phyloP scores from a whole-genome alignment of 345 rosid genomes.

The Brassica nigra region DNA sequence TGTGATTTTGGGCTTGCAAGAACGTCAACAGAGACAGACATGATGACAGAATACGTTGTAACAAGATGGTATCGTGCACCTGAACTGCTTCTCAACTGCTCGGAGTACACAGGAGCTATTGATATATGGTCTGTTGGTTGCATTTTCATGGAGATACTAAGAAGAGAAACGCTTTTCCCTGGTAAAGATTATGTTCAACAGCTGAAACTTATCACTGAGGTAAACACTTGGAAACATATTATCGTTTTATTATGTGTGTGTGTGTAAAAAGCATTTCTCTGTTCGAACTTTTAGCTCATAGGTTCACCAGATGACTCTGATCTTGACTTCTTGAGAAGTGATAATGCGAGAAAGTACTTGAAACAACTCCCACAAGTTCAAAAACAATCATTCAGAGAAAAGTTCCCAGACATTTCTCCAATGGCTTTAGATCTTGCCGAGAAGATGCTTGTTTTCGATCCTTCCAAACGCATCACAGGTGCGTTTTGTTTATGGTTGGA shows the following conservation, averaged over 20 bases:
- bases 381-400: slow-evolving; percentile 67
- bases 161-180: slow-evolving; percentile 75
- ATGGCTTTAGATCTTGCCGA: slow-evolving; percentile 80
- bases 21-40: slow-evolving; percentile 80
- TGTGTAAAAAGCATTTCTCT: slow-evolving; percentile 6
- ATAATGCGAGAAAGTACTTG: slow-evolving; percentile 75
- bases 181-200: slow-evolving; percentile 95
- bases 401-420: slow-evolving; percentile 64
- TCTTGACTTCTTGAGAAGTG: slow-evolving; percentile 80
- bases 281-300: slow-evolving; percentile 48
- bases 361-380: slow-evolving; percentile 75
- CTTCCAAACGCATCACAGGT: slow-evolving; percentile 86
- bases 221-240: slow-evolving; percentile 25
- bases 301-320: slow-evolving; percentile 90
- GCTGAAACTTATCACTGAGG: slow-evolving; percentile 81
- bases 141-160: slow-evolving; percentile 77
- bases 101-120: slow-evolving; percentile 78
- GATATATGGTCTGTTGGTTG: slow-evolving; percentile 98
- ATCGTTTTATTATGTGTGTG: neutral
- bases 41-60: slow-evolving; percentile 88
- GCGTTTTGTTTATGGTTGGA: slow-evolving; percentile 5
- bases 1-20: slow-evolving; percentile 93
- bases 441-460: slow-evolving; percentile 85
- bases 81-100: slow-evolving; percentile 70
- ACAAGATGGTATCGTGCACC: slow-evolving; percentile 86